Conservation (phyloP, 2,329 filamentous ascomycete genomes). For the Cordyceps cateniannulata region DNA sequence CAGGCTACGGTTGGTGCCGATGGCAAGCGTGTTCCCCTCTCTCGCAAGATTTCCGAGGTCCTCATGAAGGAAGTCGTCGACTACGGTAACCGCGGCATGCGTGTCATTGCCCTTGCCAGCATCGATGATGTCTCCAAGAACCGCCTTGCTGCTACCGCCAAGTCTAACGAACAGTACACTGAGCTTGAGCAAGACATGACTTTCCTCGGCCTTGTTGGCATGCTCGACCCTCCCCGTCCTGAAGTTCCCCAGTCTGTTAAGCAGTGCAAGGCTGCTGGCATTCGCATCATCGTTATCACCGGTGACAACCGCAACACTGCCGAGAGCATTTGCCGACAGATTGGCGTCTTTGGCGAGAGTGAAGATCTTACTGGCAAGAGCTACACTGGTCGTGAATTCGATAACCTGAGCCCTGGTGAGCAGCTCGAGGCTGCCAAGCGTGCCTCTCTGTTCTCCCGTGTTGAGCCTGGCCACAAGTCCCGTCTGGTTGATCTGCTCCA, state of each 20-base stretch:
- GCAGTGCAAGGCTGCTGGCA: slow-evolving; percentile 88
- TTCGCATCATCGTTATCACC: slow-evolving; percentile 95
- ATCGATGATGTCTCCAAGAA: slow-evolving; percentile 68
- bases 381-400: slow-evolving; percentile 92
- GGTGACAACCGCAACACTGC: slow-evolving; percentile 97
- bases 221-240: slow-evolving; percentile 92
- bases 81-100: slow-evolving; percentile 87
- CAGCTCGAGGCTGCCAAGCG: slow-evolving; percentile 77
- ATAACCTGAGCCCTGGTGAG: slow-evolving; percentile 70
- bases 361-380: slow-evolving; percentile 89
- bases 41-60: slow-evolving; percentile 60
- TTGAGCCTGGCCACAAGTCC: slow-evolving; percentile 95
- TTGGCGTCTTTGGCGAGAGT: slow-evolving; percentile 78
- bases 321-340: slow-evolving; percentile 95
- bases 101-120: slow-evolving; percentile 88
- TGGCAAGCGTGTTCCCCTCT: slow-evolving; percentile 70
- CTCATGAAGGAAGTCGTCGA: slow-evolving; percentile 75
- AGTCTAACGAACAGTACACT: slow-evolving; percentile 76
- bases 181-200: slow-evolving; percentile 92
- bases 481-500: slow-evolving; percentile 95
- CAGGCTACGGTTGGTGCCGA: slow-evolving; percentile 70
- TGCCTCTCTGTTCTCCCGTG: slow-evolving; percentile 90
- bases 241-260: slow-evolving; percentile 82
- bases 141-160: slow-evolving; percentile 65
- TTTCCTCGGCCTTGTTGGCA: slow-evolving; percentile 84